phyloP scores from a whole-genome alignment of 1,284 basidiomycete genomes.

The Heliocybe sulcata region DNA sequence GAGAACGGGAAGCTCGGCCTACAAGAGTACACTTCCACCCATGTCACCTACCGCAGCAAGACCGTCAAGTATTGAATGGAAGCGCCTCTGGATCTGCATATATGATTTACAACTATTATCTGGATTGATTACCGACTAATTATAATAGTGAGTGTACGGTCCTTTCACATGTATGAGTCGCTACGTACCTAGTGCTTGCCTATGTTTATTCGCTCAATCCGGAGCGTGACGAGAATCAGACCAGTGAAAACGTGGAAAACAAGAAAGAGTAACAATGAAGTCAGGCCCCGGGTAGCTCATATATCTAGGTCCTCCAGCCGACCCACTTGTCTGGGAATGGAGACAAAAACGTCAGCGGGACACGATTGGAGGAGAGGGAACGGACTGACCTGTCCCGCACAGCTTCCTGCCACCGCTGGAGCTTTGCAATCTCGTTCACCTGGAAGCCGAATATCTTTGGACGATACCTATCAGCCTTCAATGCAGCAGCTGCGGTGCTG shows the following conservation, averaged over 20 bases:
- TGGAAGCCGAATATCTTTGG: conserved; percentile 95
- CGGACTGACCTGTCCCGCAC: conserved; percentile 69
- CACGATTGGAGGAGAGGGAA: background rate
- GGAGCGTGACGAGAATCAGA: background rate
- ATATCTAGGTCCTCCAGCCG: conserved; percentile 33
- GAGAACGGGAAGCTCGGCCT: conserved; percentile 1
- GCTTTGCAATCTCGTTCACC: conserved; percentile 86
- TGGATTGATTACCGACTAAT: background rate
- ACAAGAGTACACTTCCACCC: background rate
- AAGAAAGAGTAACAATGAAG: background rate
- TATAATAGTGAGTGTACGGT: background rate
- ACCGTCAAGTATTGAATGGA: conserved; percentile 1
- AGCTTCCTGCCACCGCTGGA: conserved; percentile 91
- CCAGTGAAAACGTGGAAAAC: background rate
- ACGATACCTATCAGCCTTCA: conserved; percentile 85
- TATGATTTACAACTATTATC: background rate
- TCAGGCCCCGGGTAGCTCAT: conserved; percentile 14
- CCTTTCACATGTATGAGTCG: background rate
- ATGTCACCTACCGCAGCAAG: conserved; percentile 1
- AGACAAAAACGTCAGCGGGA: background rate
- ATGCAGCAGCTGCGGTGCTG: conserved; percentile 72
- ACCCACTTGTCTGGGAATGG: conserved; percentile 33
- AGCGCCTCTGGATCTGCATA: background rate
- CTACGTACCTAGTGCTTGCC: background rate
- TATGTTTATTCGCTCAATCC: background rate